Conservation (phyloP, 1,284 basidiomycete genomes). For the Boletellus deceptivus region DNA sequence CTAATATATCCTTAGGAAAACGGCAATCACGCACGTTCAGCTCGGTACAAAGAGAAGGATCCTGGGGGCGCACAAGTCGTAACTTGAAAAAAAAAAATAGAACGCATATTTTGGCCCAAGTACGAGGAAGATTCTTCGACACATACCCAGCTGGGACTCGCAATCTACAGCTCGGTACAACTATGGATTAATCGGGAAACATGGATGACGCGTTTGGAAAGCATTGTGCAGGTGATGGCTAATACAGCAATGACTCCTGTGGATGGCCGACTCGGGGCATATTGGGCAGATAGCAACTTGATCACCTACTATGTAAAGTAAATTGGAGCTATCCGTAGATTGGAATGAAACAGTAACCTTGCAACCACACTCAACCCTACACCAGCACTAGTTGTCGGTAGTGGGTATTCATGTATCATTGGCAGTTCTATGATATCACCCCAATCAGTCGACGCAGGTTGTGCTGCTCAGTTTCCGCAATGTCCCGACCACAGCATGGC, state of each 20-base stretch:
- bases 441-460: neutral
- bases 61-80: neutral
- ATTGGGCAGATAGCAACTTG: too few species aligned
- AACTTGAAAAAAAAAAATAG: neutral
- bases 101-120: neutral
- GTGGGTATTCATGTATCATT: neutral
- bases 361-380: too few species aligned
- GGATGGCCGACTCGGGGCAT: neutral
- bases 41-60: neutral
- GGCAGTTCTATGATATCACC: neutral
- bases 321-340: too few species aligned
- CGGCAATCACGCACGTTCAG: neutral
- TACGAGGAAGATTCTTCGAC: too few species aligned
- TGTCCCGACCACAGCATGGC: slow-evolving; percentile 15
- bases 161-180: too few species aligned
- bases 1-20: slow-evolving; percentile 3
- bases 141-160: too few species aligned
- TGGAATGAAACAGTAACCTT: too few species aligned
- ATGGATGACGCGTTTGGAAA: too few species aligned
- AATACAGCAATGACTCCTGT: neutral
- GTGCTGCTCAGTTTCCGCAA: neutral
- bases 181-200: too few species aligned
- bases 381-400: too few species aligned
- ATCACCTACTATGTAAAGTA: too few species aligned
- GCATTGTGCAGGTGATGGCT: too few species aligned